Evolutionary conservation across 441 rosid genomes (phyloP).

Genomic region (Pelargonium hybrid): DNA sequence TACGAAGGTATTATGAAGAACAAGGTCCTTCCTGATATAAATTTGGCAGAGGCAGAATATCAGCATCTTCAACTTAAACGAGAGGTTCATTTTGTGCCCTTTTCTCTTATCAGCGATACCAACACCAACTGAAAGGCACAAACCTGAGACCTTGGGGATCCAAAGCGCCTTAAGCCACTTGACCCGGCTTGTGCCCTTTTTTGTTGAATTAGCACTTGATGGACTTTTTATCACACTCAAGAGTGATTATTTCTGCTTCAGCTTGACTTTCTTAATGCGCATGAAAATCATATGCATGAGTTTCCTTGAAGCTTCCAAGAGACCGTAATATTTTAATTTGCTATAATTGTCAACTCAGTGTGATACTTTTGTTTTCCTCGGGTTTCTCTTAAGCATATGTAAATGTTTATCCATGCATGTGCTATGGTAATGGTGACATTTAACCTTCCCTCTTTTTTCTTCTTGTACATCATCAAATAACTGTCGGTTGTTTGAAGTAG

Average conservation of each 20-base stretch:
- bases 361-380: too few relatives aligned
- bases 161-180: too few relatives aligned
- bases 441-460: neutral
- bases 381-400: too few relatives aligned
- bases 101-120: too few relatives aligned
- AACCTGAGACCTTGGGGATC: too few relatives aligned
- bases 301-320: conserved; percentile 1
- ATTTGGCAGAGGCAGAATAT: conserved; percentile 51
- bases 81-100: conserved; percentile 33
- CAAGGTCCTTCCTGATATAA: conserved; percentile 64
- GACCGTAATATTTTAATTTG: neutral
- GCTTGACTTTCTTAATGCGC: neutral
- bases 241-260: neutral
- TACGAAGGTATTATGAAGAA: conserved; percentile 67
- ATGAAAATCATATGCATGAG: neutral
- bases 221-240: neutral
- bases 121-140: too few relatives aligned
- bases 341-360: too few relatives aligned
- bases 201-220: conserved; percentile 12
- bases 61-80: conserved; percentile 47
- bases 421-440: neutral
- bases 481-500: neutral
- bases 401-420: neutral
- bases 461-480: neutral
- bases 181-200: neutral